Evolutionary conservation across 73 alveolate species (phyloP).

Genomic region (Durusdinium trenchii): DNA sequence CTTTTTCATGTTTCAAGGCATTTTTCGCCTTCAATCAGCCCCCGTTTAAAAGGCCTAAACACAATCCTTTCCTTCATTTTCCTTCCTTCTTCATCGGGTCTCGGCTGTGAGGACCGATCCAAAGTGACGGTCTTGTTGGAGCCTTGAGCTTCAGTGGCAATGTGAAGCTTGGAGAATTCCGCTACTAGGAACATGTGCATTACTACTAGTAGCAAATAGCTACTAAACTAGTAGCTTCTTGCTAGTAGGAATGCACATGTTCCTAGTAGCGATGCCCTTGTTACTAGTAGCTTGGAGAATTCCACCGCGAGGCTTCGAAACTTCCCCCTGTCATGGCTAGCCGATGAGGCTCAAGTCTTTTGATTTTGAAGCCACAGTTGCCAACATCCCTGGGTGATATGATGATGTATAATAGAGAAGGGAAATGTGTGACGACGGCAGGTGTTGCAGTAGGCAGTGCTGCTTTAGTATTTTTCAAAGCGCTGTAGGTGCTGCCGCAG

Average conservation of each 20-base stretch:
- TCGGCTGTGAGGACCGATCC: conserved; percentile 58
- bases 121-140: conserved; percentile 27
- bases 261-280: neutral
- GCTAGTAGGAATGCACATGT: no score
- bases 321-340: conserved; percentile 73
- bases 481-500: conserved; percentile 52
- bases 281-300: neutral
- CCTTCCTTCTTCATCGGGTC: no score
- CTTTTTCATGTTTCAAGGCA: no score
- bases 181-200: neutral
- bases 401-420: neutral
- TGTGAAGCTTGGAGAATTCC: neutral
- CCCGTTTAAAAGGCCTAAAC: no score
- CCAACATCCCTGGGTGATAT: neutral
- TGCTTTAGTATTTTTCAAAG: neutral
- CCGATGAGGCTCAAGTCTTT: neutral
- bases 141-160: neutral
- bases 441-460: neutral
- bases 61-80: no score
- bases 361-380: neutral
- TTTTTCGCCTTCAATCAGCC: no score
- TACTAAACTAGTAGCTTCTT: no score
- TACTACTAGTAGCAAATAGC: neutral
- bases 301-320: conserved; percentile 46
- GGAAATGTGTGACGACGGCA: neutral